Evolutionary conservation across 768 basidiomycete species (phyloP), one percentile per base, ranked within the genome.

Genomic region (Tulasnella sp.): DNA sequence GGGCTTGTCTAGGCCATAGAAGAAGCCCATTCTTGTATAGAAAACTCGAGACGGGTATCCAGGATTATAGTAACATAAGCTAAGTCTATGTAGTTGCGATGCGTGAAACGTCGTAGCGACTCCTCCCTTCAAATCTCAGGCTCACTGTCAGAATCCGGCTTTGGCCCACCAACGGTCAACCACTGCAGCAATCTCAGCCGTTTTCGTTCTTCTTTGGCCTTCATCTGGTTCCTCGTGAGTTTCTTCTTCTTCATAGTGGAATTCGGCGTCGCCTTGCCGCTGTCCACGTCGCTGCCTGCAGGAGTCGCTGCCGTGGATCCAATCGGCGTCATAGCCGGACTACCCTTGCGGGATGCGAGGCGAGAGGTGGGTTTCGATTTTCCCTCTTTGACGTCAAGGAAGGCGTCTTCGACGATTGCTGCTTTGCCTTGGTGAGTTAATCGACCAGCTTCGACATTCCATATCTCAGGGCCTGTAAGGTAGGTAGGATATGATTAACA

Each of bases 391-490:
- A 73, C 71, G 69, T 88, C 85, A 56, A 80, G 77, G 68, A 94
- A 85, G 2, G 80, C 80, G 66, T 94, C 92, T 66, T 97, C 94
- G 45, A 92, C 77, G 47, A 92, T 76, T 13, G 88, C 83, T 3
- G 78, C 75, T 73, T 96, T 97, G 67, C 94, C 94, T 75, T 91
- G 84, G 65, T 88, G 88, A 32, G 84, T 84, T 73, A 98, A 77
- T 27, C 80, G 80, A 10, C 94, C 94, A 51, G 71, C 82, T 51
- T 94, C 90, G 66, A 98, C 82, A 68, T 94, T 80, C 94, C 95
- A 98, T 64, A 94, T 93, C 73, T 97, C 93, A 48, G 88, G 84
- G 68, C 87, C 88, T 88, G 59, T n/a, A n/a, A n/a, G n/a, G n/a
- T n/a, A n/a, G n/a, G n/a, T n/a, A n/a, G n/a, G n/a, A n/a, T n/a